phyloP scores from a whole-genome alignment of 2,329 filamentous ascomycete species.

The Botrytis paeoniae region DNA sequence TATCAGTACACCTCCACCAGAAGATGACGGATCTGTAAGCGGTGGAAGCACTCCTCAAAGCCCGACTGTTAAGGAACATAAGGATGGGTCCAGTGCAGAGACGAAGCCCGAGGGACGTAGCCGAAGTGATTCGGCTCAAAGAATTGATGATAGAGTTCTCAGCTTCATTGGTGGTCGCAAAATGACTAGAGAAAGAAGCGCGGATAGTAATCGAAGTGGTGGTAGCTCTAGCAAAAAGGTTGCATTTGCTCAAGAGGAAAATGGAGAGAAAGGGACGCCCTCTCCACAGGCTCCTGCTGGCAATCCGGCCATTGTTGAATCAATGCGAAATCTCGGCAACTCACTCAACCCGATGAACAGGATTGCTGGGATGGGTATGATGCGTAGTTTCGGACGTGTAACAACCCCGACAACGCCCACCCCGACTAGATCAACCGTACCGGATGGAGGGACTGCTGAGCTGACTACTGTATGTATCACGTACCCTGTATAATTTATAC shows the following conservation, averaged over 20 bases:
- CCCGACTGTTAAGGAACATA: slow-evolving; percentile 30
- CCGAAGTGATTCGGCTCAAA: slow-evolving; percentile 39
- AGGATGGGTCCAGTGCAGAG: neutral
- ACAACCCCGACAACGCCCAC: slow-evolving; percentile 41
- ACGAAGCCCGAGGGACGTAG: slow-evolving; percentile 21
- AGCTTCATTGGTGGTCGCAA: slow-evolving; percentile 68
- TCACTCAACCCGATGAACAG: slow-evolving; percentile 80
- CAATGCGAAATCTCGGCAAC: slow-evolving; percentile 76
- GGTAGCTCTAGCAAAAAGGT: slow-evolving; percentile 58
- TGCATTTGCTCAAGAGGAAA: slow-evolving; percentile 45
- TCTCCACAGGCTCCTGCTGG: slow-evolving; percentile 35
- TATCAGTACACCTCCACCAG: slow-evolving; percentile 66
- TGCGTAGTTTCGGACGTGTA: slow-evolving; percentile 69
- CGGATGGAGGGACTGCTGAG: slow-evolving; percentile 51
- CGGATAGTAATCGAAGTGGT: slow-evolving; percentile 67
- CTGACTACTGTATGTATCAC: slow-evolving; percentile 51
- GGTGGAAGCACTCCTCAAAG: slow-evolving; percentile 53
- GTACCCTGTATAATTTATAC: neutral
- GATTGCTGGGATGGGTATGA: slow-evolving; percentile 69
- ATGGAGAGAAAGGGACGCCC: slow-evolving; percentile 40
- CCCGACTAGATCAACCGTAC: slow-evolving; percentile 40
- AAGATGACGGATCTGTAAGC: slow-evolving; percentile 40
- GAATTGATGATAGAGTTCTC: slow-evolving; percentile 63
- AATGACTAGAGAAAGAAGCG: slow-evolving; percentile 64
- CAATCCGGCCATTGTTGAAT: slow-evolving; percentile 69